These are phyloP conservation scores for Trametes gibbosa DNA, from an alignment of 768 basidiomycete genomes.

Conservation along the genomic window DNA sequence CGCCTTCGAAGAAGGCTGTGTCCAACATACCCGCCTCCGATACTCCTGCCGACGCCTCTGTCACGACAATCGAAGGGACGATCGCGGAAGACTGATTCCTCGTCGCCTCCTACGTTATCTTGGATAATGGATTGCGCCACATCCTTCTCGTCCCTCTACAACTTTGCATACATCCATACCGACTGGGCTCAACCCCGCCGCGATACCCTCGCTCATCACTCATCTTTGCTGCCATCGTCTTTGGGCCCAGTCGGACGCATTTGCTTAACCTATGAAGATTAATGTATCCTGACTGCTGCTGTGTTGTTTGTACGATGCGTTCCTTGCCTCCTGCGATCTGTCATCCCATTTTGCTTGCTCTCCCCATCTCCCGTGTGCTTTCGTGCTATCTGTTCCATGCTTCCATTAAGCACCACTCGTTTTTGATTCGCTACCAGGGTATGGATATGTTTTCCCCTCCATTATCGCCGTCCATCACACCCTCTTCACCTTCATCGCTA, in stretches of 20 bases:
- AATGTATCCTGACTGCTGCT: slow-evolving; percentile 18
- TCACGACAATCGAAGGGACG: not conserved
- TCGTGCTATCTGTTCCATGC: not conserved
- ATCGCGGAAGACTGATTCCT: not conserved
- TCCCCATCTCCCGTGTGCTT: not conserved
- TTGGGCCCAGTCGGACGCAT: not conserved
- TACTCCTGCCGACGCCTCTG: not conserved
- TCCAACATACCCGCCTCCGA: not conserved
- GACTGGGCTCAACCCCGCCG: not conserved
- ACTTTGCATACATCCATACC: not conserved
- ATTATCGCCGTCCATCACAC: too few species aligned
- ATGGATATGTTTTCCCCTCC: too few species aligned
- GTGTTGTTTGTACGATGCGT: slow-evolving; percentile 21
- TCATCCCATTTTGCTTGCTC: not conserved
- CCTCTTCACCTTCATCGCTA: too few species aligned
- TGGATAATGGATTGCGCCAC: not conserved
- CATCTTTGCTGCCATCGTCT: not conserved
- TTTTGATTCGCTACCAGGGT: too few species aligned
- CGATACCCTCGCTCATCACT: not conserved
- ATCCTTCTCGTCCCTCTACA: not conserved
- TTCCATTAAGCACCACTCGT: not conserved
- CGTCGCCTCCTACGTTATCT: not conserved
- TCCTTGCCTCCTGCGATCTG: slow-evolving; percentile 6
- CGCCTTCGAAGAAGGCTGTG: not conserved
- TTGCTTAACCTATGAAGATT: slow-evolving; percentile 11